Percentiles rank a stretch among this genome's conserved stretches.
phyloP scores from a whole-genome alignment of 202 grass and related monocot genomes.

The Setaria italica region DNA sequence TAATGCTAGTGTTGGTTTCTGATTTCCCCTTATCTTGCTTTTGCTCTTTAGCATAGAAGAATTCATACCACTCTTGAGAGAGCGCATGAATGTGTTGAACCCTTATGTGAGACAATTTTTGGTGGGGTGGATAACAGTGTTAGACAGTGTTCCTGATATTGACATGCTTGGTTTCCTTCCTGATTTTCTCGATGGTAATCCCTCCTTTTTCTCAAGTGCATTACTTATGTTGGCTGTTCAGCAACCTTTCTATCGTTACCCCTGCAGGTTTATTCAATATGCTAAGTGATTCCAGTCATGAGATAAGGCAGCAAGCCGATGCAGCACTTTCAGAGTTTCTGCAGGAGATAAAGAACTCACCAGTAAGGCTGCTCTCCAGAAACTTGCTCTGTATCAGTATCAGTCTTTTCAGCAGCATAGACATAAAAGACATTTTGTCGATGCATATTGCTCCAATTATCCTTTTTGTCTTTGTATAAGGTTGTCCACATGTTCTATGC shows the following conservation, averaged over 20 bases:
- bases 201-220: conserved; percentile 30
- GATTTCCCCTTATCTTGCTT: conserved; percentile 42
- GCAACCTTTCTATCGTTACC: conserved; percentile 33
- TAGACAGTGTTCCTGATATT: conserved; percentile 99
- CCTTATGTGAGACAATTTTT: conserved; percentile 97
- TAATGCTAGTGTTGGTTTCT: conserved; percentile 41
- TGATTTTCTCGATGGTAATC: conserved; percentile 99
- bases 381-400: conserved; percentile 11
- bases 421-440: conserved; percentile 2
- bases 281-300: conserved; percentile 94
- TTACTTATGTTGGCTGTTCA: conserved; percentile 37
- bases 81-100: conserved; percentile 99
- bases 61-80: conserved; percentile 99
- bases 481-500: background rate
- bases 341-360: conserved; percentile 99
- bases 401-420: conserved; percentile 23
- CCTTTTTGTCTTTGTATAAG: conserved; percentile 10
- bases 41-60: conserved; percentile 95
- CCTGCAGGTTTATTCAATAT: conserved; percentile 94
- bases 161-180: conserved; percentile 99
- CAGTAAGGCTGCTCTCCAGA: conserved; percentile 67
- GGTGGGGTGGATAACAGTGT: conserved; percentile 99
- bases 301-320: conserved; percentile 99
- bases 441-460: conserved; percentile 31
- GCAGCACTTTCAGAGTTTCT: conserved; percentile 99